phyloP scores from a whole-genome alignment of 305 asterid genomes.

The Plantago coronopus region DNA sequence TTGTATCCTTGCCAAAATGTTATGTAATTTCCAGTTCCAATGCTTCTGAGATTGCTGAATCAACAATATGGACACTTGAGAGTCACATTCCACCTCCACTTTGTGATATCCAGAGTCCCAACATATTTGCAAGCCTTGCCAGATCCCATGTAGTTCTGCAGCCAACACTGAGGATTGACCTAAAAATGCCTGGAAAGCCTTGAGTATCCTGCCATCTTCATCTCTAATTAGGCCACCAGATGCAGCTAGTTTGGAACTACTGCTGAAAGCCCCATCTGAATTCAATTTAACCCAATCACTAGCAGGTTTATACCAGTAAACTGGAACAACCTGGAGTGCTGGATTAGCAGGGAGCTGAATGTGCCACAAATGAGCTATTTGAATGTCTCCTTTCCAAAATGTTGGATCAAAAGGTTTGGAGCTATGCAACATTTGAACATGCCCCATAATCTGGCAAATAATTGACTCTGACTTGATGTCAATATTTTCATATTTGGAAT shows the following conservation, averaged over 20 bases:
- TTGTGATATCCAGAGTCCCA: no score
- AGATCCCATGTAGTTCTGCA: no score
- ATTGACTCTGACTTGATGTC: no score
- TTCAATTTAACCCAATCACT: no score
- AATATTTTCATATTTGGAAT: background rate
- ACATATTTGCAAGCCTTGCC: no score
- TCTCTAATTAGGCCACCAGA: background rate
- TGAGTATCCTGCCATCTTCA: background rate
- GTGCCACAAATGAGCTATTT: background rate
- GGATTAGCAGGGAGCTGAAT: no score
- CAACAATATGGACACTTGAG: no score
- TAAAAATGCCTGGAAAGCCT: background rate
- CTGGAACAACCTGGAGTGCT: background rate
- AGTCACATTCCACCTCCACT: no score
- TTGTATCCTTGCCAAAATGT: no score
- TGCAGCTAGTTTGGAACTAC: background rate
- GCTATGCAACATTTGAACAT: background rate
- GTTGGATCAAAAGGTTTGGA: no score
- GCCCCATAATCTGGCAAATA: background rate
- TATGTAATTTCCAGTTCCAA: no score
- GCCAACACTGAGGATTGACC: background rate
- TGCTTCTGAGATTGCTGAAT: no score
- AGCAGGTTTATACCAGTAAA: background rate
- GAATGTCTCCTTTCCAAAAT: background rate
- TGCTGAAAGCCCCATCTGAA: background rate